phyloP scores from a whole-genome alignment of 2,329 filamentous ascomycete genomes.

The Ustulina deusta region DNA sequence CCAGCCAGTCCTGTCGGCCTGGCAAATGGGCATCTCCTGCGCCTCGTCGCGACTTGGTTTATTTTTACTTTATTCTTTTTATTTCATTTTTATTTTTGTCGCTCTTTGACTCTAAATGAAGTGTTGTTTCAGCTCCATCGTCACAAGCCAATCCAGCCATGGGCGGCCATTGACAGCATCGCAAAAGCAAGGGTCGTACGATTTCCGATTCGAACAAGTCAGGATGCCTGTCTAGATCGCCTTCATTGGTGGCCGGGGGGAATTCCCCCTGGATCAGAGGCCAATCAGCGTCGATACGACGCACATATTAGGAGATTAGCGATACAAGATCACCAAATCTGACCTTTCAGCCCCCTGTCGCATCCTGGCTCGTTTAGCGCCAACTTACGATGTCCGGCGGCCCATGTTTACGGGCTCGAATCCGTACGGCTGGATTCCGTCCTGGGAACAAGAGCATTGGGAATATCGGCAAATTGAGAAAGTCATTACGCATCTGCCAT shows the following conservation, averaged over 20 bases:
- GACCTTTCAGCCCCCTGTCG: constrained; percentile 5
- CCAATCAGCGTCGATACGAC: constrained; percentile 31
- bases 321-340: constrained; percentile 25
- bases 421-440: neutral
- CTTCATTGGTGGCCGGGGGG: constrained; percentile 9
- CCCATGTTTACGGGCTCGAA: neutral
- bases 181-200: constrained; percentile 28
- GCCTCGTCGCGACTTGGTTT: constrained; percentile 12
- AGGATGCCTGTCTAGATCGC: neutral
- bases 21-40: constrained; percentile 2
- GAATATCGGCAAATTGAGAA: neutral
- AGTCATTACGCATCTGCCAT: neutral
- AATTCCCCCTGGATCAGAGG: neutral
- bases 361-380: neutral
- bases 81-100: too few relatives aligned
- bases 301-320: constrained; percentile 31
- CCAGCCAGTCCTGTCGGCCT: neutral
- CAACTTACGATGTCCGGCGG: neutral
- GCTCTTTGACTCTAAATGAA: neutral
- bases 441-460: neutral
- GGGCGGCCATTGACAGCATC: constrained; percentile 16
- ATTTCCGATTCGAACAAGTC: constrained; percentile 15
- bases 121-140: constrained; percentile 24
- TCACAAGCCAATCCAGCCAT: too few relatives aligned
- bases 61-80: neutral